Conservation (phyloP, 345 rosid species). For the Populus alba region DNA sequence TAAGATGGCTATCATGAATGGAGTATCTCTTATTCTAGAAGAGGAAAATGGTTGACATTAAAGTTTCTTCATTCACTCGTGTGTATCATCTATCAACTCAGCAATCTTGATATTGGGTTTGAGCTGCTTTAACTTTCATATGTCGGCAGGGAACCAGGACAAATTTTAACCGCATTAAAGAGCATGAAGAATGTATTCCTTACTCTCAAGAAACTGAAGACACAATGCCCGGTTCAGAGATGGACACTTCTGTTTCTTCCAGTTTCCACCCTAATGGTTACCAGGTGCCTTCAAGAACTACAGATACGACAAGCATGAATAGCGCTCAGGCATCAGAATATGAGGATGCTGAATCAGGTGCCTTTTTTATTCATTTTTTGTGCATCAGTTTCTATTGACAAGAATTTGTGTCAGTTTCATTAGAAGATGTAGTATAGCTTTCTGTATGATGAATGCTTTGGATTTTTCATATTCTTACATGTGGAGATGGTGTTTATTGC, state of each 20-base stretch:
- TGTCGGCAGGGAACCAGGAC: constrained; percentile 62
- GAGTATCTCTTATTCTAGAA: background rate
- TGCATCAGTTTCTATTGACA: background rate
- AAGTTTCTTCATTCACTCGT: background rate
- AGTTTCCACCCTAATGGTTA: constrained; percentile 41
- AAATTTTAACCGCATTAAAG: constrained; percentile 50
- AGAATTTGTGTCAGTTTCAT: constrained; percentile 5
- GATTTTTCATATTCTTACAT: constrained; percentile 9
- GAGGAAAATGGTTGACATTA: background rate
- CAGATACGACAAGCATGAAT: constrained; percentile 59
- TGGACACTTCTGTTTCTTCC: constrained; percentile 55
- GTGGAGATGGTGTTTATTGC: constrained; percentile 27
- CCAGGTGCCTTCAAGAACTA: constrained; percentile 50
- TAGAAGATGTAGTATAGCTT: constrained; percentile 6
- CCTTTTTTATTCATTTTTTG: constrained; percentile 13
- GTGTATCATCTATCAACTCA: background rate
- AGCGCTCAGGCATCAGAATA: constrained; percentile 64
- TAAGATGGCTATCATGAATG: background rate
- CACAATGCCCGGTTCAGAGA: constrained; percentile 38
- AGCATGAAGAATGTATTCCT: constrained; percentile 41
- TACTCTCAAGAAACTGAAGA: constrained; percentile 50
- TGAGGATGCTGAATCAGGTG: constrained; percentile 92
- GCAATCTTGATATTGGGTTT: background rate
- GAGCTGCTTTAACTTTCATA: background rate
- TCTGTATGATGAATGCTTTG: constrained; percentile 8